Evolutionary conservation across 1,139 yeast genomes (phyloP).

Genomic region (Nematodospora anomalae): DNA sequence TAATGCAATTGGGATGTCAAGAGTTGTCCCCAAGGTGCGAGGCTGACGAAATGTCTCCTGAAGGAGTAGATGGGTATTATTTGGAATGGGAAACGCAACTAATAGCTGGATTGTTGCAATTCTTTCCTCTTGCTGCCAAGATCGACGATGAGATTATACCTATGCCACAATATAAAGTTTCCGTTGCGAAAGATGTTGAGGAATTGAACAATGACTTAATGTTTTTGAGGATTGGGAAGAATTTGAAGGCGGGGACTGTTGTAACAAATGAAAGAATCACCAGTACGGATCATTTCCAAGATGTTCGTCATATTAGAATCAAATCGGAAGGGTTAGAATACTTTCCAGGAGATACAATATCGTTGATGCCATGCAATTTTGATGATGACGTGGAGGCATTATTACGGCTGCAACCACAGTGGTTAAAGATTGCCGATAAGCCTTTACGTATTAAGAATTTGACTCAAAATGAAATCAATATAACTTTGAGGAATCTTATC

Average conservation of each 20-base stretch:
- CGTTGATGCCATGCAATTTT: constrained; percentile 74
- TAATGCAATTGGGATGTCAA: constrained; percentile 76
- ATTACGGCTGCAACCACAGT: constrained; percentile 63
- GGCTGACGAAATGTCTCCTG: constrained; percentile 82
- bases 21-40: constrained; percentile 77
- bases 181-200: constrained; percentile 2
- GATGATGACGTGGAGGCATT: constrained; percentile 62
- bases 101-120: constrained; percentile 35
- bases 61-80: constrained; percentile 77
- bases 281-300: constrained; percentile 76
- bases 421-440: constrained; percentile 69
- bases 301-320: constrained; percentile 68
- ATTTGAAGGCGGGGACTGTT: constrained; percentile 42
- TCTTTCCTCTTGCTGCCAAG: constrained; percentile 8
- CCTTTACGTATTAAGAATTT: constrained; percentile 35
- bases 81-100: constrained; percentile 68
- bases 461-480: constrained; percentile 48
- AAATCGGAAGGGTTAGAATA: constrained; percentile 38
- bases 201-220: constrained; percentile 1
- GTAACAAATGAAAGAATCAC: constrained; percentile 61
- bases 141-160: constrained; percentile 19
- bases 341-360: constrained; percentile 78
- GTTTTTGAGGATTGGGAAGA: constrained; percentile 7
- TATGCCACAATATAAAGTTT: constrained; percentile 18
- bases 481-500: constrained; percentile 70